Evolutionary conservation across 2,329 filamentous ascomycete genomes (phyloP).

Genomic region (Fusarium oligoseptatum): DNA sequence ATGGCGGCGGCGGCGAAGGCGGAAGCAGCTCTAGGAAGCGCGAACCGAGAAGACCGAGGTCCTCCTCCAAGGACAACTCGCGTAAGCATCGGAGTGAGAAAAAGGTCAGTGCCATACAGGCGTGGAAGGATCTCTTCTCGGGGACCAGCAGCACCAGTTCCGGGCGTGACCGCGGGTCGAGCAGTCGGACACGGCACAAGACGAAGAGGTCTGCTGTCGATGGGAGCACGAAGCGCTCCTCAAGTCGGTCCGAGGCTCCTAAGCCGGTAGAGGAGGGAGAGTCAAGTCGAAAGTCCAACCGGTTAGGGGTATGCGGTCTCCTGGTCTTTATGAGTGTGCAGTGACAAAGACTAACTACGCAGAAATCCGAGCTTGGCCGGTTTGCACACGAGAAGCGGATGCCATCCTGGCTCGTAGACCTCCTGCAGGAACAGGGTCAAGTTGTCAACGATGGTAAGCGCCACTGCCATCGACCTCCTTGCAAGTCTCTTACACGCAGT

Average conservation of each 20-base stretch:
- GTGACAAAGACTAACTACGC: slow-evolving; percentile 9
- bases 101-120: slow-evolving; percentile 34
- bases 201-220: slow-evolving; percentile 33
- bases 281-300: slow-evolving; percentile 22
- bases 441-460: slow-evolving; percentile 65
- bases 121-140: slow-evolving; percentile 42
- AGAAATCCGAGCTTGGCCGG: slow-evolving; percentile 76
- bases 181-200: slow-evolving; percentile 41
- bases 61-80: slow-evolving; percentile 19
- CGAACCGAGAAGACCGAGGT: not conserved
- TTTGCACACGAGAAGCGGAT: slow-evolving; percentile 81
- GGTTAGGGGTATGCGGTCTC: slow-evolving; percentile 35
- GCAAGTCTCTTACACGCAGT: slow-evolving; percentile 38
- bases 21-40: not conserved
- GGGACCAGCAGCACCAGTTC: slow-evolving; percentile 14
- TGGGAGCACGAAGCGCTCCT: slow-evolving; percentile 12
- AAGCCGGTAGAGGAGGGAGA: slow-evolving; percentile 9
- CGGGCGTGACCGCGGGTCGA: slow-evolving; percentile 18
- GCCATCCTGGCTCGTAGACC: slow-evolving; percentile 75
- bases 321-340: not conserved
- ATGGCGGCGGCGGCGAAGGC: not conserved
- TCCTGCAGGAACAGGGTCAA: slow-evolving; percentile 72
- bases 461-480: too few species aligned
- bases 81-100: slow-evolving; percentile 32
- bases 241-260: slow-evolving; percentile 7